These are phyloP conservation scores for Calvatia gigantea DNA, from an alignment of 768 basidiomycete genomes.

Conservation along the genomic window DNA sequence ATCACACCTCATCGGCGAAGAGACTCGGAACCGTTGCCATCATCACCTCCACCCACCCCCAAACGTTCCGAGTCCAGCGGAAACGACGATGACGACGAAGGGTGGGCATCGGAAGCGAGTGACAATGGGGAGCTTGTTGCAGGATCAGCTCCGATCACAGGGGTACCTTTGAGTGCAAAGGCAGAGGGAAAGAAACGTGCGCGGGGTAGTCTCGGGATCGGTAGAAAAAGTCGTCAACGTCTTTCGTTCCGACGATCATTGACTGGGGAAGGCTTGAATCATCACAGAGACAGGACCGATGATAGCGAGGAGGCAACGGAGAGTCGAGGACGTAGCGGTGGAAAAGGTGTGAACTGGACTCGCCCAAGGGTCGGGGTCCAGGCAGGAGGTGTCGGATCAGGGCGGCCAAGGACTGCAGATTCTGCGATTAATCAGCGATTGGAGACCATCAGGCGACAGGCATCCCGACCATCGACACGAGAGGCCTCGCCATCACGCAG, in stretches of 20 bases:
- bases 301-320: conserved; percentile 5
- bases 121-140: conserved; percentile 18
- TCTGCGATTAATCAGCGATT: conserved; percentile 26
- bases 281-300: background rate
- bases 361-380: conserved; percentile 2
- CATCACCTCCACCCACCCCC: conserved; percentile 10
- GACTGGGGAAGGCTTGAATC: background rate
- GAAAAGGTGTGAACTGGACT: conserved; percentile 12
- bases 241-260: conserved; percentile 4
- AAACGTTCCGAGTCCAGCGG: conserved; percentile 15
- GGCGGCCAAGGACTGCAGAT: conserved; percentile 24
- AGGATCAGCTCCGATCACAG: background rate
- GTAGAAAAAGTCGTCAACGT: conserved; percentile 2
- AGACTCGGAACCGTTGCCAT: background rate
- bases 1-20: background rate
- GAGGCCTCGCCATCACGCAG: conserved; percentile 44
- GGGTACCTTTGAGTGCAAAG: conserved; percentile 1
- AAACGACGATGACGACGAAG: conserved; percentile 52
- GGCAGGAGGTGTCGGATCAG: conserved; percentile 6
- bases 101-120: conserved; percentile 60
- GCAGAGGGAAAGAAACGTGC: conserved; percentile 11
- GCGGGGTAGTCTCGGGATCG: conserved; percentile 2
- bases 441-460: conserved; percentile 27
- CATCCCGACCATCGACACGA: conserved; percentile 28
- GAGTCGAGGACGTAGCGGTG: conserved; percentile 1